phyloP scores from a whole-genome alignment of 1,284 basidiomycete genomes.

The Trametes sp. region DNA sequence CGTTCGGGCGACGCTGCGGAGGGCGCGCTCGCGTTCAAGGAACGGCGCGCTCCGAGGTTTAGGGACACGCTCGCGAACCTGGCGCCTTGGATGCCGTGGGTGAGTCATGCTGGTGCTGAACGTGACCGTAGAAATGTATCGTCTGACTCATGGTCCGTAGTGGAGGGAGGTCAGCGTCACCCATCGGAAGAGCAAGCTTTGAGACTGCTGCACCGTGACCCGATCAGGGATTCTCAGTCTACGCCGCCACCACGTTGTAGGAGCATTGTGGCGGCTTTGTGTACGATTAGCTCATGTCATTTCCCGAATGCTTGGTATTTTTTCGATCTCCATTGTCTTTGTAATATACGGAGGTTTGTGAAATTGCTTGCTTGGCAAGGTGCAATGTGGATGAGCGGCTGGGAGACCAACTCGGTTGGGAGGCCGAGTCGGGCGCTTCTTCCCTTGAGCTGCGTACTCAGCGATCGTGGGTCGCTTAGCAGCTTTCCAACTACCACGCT shows the following conservation, averaged over 20 bases:
- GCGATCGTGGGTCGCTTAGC: neutral
- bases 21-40: constrained; percentile 57
- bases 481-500: neutral
- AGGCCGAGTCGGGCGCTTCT: no score
- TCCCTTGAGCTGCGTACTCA: no score
- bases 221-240: no score
- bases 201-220: neutral
- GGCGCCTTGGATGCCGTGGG: constrained; percentile 59
- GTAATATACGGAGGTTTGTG: no score
- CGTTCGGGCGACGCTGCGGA: constrained; percentile 53
- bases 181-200: constrained; percentile 29
- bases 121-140: neutral
- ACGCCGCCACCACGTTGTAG: no score
- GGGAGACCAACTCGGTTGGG: no score
- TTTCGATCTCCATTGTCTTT: no score
- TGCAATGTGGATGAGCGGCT: no score
- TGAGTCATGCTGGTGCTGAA: constrained; percentile 36
- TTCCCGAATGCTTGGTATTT: no score
- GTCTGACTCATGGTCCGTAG: constrained; percentile 5
- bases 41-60: constrained; percentile 54
- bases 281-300: no score
- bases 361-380: no score
- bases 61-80: constrained; percentile 48
- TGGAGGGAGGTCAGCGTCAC: constrained; percentile 24
- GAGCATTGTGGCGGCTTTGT: no score